Evolutionary conservation across 1,139 yeast genomes (phyloP).

Genomic region (Yamadazyma membranifaciens): DNA sequence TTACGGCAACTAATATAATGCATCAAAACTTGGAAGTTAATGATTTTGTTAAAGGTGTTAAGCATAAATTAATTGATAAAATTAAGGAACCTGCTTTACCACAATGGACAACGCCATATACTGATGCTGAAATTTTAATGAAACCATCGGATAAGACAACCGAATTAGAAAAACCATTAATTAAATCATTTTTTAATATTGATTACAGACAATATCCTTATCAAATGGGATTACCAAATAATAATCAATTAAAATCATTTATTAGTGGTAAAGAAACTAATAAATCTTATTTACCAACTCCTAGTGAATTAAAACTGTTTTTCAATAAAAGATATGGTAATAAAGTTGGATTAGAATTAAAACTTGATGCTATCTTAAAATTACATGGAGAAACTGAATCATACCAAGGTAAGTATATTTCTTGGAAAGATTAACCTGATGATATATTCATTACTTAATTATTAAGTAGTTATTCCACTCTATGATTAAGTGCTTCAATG

Average conservation of each 20-base stretch:
- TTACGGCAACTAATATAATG: conserved; percentile 77
- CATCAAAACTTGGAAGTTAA: conserved; percentile 49
- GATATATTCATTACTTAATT: too few species aligned
- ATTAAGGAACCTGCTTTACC: conserved; percentile 52
- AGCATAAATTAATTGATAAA: conserved; percentile 66
- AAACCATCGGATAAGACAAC: conserved; percentile 25
- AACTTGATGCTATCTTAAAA: conserved; percentile 53
- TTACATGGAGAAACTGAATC: conserved; percentile 61
- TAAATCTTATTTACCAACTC: conserved; percentile 66
- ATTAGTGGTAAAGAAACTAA: conserved; percentile 65
- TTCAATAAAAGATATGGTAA: conserved; percentile 49
- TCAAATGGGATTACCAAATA: conserved; percentile 78
- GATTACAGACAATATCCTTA: conserved; percentile 69
- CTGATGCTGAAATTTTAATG: conserved; percentile 21
- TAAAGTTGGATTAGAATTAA: conserved; percentile 63
- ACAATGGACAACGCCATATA: conserved; percentile 42
- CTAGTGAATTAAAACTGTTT: conserved; percentile 59
- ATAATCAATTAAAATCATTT: conserved; percentile 53
- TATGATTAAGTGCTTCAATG: too few species aligned
- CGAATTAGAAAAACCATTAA: conserved; percentile 36
- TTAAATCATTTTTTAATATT: conserved; percentile 46
- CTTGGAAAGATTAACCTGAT: conserved; percentile 43
- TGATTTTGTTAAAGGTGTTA: conserved; percentile 75
- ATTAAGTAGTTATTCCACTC: too few species aligned
- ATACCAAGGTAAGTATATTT: conserved; percentile 55